Evolutionary conservation across 2,329 filamentous ascomycete species (phyloP), one percentile per base, ranked within the genome.

Genomic region (Ascochyta koolunga): DNA sequence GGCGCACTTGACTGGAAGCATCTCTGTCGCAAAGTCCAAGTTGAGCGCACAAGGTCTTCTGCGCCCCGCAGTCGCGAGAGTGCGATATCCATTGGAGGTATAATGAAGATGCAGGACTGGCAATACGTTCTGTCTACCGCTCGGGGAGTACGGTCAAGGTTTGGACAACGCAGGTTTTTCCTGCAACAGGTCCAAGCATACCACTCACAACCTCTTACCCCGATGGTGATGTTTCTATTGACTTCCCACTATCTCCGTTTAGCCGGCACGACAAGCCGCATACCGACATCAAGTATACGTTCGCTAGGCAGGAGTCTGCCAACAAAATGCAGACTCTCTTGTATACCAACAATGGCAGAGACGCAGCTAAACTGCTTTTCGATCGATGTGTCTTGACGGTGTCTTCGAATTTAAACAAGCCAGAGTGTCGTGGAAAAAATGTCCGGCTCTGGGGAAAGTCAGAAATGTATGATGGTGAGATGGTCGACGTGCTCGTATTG

Each of bases 331-430:
- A 72, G 44, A 72, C 67, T 9, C 47, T 72, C 10, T 58, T 72
- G 3, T 72, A 72, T 43, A 71, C 69, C n/a, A 71, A 69, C 50
- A 69, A 72, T 41, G 64, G 61, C 21, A 59, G 58, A 33, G 65
- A 69, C 15, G 36, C 43, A 19, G 70, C 66, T 8, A 60, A 68
- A 15, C 43, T 72, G 10, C 54, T 69, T 22, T 71, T 60, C 42
- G 69, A 72, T 40, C 62, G 65, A 5, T 61, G 60, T 4, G 52
- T 72, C 7, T 4, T 57, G 2, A 61, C 53, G 0, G 63, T 72
- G 11, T 69, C 64, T 1, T 70, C 67, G 0, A 56, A 70, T 42
- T 52, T 69, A 29, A 61, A 71, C 41, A 59, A 61, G 15, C 62
- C 68, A 4, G 70, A 72, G 45, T 72, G 69, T 41, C 66, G 70